These are phyloP conservation scores for Colletotrichum melonis DNA, from an alignment of 2,329 filamentous ascomycete species.

Conservation along the genomic window DNA sequence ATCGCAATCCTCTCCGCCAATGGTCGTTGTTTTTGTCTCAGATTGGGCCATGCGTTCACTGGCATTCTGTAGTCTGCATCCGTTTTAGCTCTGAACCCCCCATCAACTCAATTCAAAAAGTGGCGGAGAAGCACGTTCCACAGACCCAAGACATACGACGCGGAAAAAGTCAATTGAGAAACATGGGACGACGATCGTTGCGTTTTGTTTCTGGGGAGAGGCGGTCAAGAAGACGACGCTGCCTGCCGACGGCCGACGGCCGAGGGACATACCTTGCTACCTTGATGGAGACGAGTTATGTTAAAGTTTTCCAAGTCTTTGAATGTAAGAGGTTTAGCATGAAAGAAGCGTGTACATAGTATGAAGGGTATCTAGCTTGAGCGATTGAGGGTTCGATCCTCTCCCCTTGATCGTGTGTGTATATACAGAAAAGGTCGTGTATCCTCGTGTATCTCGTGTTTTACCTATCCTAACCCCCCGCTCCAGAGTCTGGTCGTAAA, in stretches of 20 bases:
- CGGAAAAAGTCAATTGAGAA: background rate
- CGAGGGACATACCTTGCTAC: background rate
- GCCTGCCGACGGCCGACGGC: background rate
- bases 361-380: slow-evolving; percentile 29
- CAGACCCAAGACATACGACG: background rate
- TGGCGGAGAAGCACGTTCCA: background rate
- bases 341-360: slow-evolving; percentile 9
- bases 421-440: slow-evolving; percentile 19
- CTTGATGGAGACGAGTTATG: background rate
- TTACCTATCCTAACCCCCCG: background rate
- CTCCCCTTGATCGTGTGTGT: background rate
- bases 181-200: background rate
- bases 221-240: background rate
- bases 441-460: background rate
- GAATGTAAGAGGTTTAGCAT: background rate
- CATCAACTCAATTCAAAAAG: background rate
- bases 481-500: background rate
- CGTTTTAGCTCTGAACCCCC: background rate
- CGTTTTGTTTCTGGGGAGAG: background rate
- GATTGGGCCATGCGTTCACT: background rate
- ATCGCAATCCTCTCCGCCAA: background rate
- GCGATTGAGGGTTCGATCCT: slow-evolving; percentile 15
- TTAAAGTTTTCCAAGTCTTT: background rate
- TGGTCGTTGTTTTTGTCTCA: background rate
- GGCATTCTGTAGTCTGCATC: background rate